A percentile compares a stretch with the other conserved stretches of the same genome.
Evolutionary conservation across 2,329 filamentous ascomycete species (phyloP).

Genomic region (Claviceps pazoutovae): DNA sequence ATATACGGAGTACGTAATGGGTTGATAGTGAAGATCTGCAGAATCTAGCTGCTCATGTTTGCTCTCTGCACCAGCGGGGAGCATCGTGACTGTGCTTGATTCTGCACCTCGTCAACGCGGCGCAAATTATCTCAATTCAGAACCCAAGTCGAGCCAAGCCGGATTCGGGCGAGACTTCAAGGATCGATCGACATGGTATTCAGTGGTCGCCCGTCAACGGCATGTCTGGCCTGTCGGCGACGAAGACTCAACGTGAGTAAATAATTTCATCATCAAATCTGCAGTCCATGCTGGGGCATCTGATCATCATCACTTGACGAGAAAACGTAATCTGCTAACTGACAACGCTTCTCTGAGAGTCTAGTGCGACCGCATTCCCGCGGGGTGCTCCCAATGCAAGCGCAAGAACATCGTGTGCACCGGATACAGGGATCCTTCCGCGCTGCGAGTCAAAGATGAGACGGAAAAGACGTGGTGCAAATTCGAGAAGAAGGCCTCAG

Average conservation of each 20-base stretch:
- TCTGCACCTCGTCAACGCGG: too few relatives aligned
- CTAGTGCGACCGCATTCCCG: conserved; percentile 14
- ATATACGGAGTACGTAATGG: too few relatives aligned
- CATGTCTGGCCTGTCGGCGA: conserved; percentile 14
- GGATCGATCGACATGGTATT: conserved; percentile 12
- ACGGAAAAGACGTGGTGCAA: conserved; percentile 11
- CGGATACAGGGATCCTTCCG: conserved; percentile 13
- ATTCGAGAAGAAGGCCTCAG: conserved; percentile 1
- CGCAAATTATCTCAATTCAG: too few relatives aligned
- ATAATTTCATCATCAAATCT: not conserved
- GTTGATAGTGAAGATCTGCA: too few relatives aligned
- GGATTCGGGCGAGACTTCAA: too few relatives aligned
- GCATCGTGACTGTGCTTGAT: too few relatives aligned
- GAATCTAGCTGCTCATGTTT: too few relatives aligned
- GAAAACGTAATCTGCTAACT: not conserved
- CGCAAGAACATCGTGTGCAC: conserved; percentile 13
- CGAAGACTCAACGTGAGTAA: conserved; percentile 13
- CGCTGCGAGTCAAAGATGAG: conserved; percentile 14
- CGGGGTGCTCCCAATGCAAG: conserved; percentile 15
- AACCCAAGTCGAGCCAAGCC: too few relatives aligned
- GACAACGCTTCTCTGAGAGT: not conserved
- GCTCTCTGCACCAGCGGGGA: too few relatives aligned
- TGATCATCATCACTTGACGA: not conserved
- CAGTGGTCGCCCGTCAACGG: conserved; percentile 15
- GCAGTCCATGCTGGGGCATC: not conserved